phyloP scores from a whole-genome alignment of 495 filamentous ascomycete species.

The Copromyces sp. region DNA sequence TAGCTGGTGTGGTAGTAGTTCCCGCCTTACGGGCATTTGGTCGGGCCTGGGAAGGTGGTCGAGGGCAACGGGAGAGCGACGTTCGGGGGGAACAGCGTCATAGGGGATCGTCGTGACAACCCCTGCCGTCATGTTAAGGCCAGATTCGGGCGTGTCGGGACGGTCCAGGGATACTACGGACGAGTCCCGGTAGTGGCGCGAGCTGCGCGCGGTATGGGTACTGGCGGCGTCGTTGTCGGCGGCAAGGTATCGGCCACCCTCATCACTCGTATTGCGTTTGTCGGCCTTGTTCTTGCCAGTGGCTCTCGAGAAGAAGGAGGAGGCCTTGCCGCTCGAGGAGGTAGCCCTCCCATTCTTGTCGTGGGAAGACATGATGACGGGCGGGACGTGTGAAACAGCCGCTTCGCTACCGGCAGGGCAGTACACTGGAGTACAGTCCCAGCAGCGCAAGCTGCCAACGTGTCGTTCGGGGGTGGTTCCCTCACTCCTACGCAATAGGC shows the following conservation, averaged over 20 bases:
- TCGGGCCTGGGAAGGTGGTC: constrained; percentile 68
- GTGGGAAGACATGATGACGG: constrained; percentile 46
- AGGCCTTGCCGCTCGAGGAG: constrained; percentile 70
- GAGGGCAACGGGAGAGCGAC: constrained; percentile 58
- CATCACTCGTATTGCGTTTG: constrained; percentile 45
- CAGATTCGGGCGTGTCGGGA: constrained; percentile 39
- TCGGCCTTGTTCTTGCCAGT: constrained; percentile 55
- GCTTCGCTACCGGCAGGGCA: constrained; percentile 8
- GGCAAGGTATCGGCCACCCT: constrained; percentile 35
- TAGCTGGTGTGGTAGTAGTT: constrained; percentile 70
- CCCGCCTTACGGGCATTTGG: constrained; percentile 50
- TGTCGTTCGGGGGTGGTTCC: constrained; percentile 7
- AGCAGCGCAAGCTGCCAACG: constrained; percentile 7
- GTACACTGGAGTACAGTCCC: background rate
- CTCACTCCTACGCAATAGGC: constrained; percentile 2
- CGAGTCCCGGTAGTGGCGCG: constrained; percentile 68
- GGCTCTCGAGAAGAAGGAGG: constrained; percentile 63
- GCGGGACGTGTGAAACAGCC: constrained; percentile 22
- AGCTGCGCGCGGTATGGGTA: constrained; percentile 58
- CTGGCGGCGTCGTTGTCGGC: constrained; percentile 43
- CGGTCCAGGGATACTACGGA: constrained; percentile 67
- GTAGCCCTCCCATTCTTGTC: constrained; percentile 61
- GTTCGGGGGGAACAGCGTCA: constrained; percentile 59
- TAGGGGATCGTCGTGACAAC: constrained; percentile 87
- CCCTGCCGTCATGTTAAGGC: constrained; percentile 65